Conservation (phyloP, 495 filamentous ascomycete species). For the Cairneyella variabilis region DNA sequence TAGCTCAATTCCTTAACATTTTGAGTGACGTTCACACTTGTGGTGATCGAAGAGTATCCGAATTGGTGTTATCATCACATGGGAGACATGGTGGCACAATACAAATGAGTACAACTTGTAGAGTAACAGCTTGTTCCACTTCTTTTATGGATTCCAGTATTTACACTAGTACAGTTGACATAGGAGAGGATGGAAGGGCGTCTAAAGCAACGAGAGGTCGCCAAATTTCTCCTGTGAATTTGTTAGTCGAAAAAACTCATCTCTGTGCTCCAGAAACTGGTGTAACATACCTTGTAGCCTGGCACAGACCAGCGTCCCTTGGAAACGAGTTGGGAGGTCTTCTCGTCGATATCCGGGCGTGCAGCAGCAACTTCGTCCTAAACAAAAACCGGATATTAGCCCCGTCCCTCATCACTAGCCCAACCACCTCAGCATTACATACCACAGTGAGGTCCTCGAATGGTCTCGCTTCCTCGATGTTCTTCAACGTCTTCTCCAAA, state of each 20-base stretch:
- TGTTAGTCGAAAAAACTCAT: conserved; percentile 14
- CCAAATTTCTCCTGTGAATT: conserved; percentile 87
- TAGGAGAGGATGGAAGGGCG: conserved; percentile 35
- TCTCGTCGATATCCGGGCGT: conserved; percentile 92
- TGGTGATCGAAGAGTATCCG: too few relatives aligned
- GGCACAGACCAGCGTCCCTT: conserved; percentile 97
- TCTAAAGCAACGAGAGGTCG: conserved; percentile 88
- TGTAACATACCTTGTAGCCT: conserved; percentile 97
- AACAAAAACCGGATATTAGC: conserved; percentile 10
- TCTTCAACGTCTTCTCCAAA: conserved; percentile 87
- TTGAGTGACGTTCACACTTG: too few relatives aligned
- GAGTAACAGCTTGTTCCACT: too few relatives aligned
- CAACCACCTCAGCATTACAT: conserved; percentile 41
- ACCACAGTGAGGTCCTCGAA: conserved; percentile 98
- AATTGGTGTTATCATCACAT: too few relatives aligned
- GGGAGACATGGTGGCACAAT: too few relatives aligned
- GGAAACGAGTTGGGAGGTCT: conserved; percentile 84
- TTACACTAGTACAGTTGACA: conserved; percentile 51
- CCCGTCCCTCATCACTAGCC: not conserved
- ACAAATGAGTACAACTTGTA: too few relatives aligned
- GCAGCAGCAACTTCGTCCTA: conserved; percentile 93
- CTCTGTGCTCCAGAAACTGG: too few relatives aligned
- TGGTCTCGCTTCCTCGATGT: conserved; percentile 93
- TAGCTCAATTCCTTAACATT: too few relatives aligned
- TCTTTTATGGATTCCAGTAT: conserved; percentile 21